phyloP scores from a whole-genome alignment of 805 yeast species.

The Brettanomyces custersianus region DNA sequence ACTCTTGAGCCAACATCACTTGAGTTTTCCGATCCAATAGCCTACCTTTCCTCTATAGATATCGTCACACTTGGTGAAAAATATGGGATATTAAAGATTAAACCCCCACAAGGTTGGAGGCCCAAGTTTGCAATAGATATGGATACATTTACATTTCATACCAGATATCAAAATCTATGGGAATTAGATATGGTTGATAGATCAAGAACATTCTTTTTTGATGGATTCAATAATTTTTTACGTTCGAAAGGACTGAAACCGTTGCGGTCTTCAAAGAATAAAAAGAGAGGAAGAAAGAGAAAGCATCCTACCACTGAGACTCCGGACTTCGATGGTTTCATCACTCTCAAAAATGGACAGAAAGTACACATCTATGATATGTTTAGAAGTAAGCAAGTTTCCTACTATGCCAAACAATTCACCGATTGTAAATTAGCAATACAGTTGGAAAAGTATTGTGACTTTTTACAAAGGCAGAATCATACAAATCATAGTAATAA shows the following conservation, averaged over 20 bases:
- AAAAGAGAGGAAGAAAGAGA: slow-evolving; percentile 2
- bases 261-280: not conserved
- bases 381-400: slow-evolving; percentile 10
- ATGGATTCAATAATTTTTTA: slow-evolving; percentile 50
- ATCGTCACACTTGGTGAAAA: slow-evolving; percentile 32
- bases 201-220: slow-evolving; percentile 51
- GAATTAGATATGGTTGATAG: slow-evolving; percentile 58
- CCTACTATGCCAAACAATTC: slow-evolving; percentile 5
- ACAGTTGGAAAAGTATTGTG: slow-evolving; percentile 12
- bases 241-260: slow-evolving; percentile 30
- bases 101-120: slow-evolving; percentile 44
- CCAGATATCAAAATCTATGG: slow-evolving; percentile 57
- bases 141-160: slow-evolving; percentile 49
- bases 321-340: slow-evolving; percentile 10
- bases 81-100: slow-evolving; percentile 43
- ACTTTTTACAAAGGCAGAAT: slow-evolving; percentile 9
- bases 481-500: not conserved
- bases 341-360: slow-evolving; percentile 8
- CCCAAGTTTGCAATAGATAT: slow-evolving; percentile 50
- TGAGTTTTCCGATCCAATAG: slow-evolving; percentile 43
- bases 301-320: slow-evolving; percentile 5
- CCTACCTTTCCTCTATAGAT: slow-evolving; percentile 34
- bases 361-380: slow-evolving; percentile 25
- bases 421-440: slow-evolving; percentile 8
- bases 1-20: slow-evolving; percentile 33